These are phyloP conservation scores for Termitomyces sp. DNA, from an alignment of 768 basidiomycete genomes.

Conservation along the genomic window DNA sequence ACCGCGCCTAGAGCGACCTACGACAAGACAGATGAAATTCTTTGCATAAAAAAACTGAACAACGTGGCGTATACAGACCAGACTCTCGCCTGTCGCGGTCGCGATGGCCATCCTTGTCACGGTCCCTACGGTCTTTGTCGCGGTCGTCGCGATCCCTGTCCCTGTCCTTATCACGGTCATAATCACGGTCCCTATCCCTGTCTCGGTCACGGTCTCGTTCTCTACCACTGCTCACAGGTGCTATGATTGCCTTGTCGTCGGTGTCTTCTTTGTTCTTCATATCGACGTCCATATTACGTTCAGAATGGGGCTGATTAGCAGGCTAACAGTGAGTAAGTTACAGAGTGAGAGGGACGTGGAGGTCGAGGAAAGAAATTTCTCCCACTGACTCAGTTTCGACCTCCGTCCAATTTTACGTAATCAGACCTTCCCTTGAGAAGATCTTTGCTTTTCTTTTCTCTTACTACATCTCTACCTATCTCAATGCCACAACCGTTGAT, in stretches of 20 bases:
- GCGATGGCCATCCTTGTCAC: constrained; percentile 49
- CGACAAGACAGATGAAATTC: constrained; percentile 2
- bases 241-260: constrained; percentile 56
- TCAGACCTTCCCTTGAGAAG: too few relatives aligned
- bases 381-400: constrained; percentile 6
- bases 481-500: too few relatives aligned
- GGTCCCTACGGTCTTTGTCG: constrained; percentile 35
- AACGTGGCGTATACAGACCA: constrained; percentile 35
- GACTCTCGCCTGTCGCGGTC: constrained; percentile 55
- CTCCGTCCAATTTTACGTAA: constrained; percentile 7
- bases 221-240: constrained; percentile 38
- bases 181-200: constrained; percentile 41
- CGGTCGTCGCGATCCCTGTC: constrained; percentile 39
- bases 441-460: too few relatives aligned
- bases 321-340: constrained; percentile 9
- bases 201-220: constrained; percentile 47
- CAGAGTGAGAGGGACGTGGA: not conserved
- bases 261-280: constrained; percentile 77
- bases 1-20: constrained; percentile 42
- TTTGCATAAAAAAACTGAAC: not conserved
- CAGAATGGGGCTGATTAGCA: constrained; percentile 5
- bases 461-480: too few relatives aligned
- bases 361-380: constrained; percentile 9
- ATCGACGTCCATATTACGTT: constrained; percentile 67
- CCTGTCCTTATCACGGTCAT: constrained; percentile 31